These are phyloP conservation scores for Mucor sp. DNA, from an alignment of 371 early-diverging fungal genomes.

Conservation along the genomic window DNA sequence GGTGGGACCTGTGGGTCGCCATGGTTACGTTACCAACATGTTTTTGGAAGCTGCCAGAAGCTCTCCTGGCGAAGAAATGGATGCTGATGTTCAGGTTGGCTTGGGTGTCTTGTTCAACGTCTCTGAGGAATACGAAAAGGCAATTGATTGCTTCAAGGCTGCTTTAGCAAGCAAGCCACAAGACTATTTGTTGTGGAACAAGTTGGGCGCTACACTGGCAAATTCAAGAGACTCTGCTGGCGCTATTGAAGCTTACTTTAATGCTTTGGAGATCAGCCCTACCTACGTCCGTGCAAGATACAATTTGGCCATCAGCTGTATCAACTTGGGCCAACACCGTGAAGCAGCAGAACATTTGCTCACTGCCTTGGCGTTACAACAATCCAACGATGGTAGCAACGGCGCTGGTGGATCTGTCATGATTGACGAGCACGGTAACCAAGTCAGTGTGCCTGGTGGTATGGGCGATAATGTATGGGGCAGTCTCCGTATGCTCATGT, in stretches of 20 bases:
- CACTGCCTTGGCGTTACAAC: constrained; percentile 78
- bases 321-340: constrained; percentile 80
- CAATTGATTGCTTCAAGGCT: constrained; percentile 93
- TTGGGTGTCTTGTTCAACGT: constrained; percentile 90
- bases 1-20: constrained; percentile 36
- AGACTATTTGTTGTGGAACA: constrained; percentile 93
- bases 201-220: constrained; percentile 92
- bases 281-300: constrained; percentile 91
- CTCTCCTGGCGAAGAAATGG: constrained; percentile 67
- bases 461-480: constrained; percentile 82
- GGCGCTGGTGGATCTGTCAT: constrained; percentile 69
- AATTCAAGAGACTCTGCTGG: constrained; percentile 71
- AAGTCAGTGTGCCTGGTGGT: constrained; percentile 38
- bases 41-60: constrained; percentile 76
- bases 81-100: constrained; percentile 88
- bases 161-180: constrained; percentile 80
- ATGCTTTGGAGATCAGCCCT: constrained; percentile 90
- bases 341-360: constrained; percentile 93
- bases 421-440: constrained; percentile 34
- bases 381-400: constrained; percentile 55
- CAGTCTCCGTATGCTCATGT: constrained; percentile 79
- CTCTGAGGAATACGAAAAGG: constrained; percentile 84
- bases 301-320: constrained; percentile 90
- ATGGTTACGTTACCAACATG: constrained; percentile 67
- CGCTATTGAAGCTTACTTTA: constrained; percentile 91